A percentile compares a stretch with the other conserved stretches of the same genome.
These are phyloP conservation scores for Hippophae gyantsensis DNA, from an alignment of 306 rosid species.

Conservation along the genomic window DNA sequence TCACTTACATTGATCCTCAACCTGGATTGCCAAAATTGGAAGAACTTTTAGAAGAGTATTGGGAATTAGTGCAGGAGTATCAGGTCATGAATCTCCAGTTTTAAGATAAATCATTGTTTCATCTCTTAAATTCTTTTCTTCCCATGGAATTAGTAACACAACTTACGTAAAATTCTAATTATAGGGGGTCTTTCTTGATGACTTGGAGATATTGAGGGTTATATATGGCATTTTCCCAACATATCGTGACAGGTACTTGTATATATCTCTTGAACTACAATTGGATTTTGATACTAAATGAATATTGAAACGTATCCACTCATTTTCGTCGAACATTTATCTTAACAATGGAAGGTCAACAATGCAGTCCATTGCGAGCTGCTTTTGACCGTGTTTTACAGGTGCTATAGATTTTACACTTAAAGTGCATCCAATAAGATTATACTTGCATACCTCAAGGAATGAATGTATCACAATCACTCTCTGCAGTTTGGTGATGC, in stretches of 20 bases:
- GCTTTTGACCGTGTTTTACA: conserved; percentile 77
- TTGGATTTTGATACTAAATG: not conserved
- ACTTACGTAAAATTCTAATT: not conserved
- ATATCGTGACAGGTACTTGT: conserved; percentile 60
- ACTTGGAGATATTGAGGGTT: conserved; percentile 66
- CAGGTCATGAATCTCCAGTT: conserved; percentile 36
- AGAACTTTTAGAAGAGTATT: conserved; percentile 71
- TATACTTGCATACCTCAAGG: conserved; percentile 16
- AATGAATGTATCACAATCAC: conserved; percentile 24
- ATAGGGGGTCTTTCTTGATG: conserved; percentile 76
- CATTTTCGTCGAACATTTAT: no score
- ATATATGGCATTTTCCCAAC: conserved; percentile 88
- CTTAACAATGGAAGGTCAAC: conserved; percentile 26
- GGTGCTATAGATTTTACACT: conserved; percentile 35
- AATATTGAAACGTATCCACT: no score
- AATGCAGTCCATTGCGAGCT: conserved; percentile 72
- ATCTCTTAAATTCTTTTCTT: no score
- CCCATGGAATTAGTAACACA: no score
- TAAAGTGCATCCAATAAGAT: conserved; percentile 19
- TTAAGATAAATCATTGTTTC: no score
- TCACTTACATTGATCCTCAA: conserved; percentile 82
- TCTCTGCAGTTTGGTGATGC: conserved; percentile 85
- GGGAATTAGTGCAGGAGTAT: conserved; percentile 86
- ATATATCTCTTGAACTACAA: conserved; percentile 10
- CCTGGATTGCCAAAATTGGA: conserved; percentile 73